phyloP scores from a whole-genome alignment of 805 yeast species.

The Saccharomyces jurei region DNA sequence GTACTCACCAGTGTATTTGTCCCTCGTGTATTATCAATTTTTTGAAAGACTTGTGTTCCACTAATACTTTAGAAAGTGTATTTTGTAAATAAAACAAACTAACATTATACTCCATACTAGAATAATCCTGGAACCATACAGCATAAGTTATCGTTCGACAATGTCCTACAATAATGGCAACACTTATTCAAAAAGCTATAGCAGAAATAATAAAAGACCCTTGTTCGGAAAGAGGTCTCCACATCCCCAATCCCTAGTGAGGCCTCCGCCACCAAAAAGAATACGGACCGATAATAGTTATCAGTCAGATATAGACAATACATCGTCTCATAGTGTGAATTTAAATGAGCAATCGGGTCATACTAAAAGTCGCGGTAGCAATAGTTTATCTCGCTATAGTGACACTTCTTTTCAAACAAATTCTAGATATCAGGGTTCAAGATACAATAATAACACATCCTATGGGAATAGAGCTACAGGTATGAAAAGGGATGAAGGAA shows the following conservation, averaged over 20 bases:
- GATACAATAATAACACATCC: constrained; percentile 7
- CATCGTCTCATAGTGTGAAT: neutral
- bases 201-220: neutral
- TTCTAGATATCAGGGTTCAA: constrained; percentile 16
- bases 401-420: constrained; percentile 4
- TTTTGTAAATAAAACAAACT: neutral
- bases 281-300: constrained; percentile 11
- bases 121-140: neutral
- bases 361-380: neutral
- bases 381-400: neutral
- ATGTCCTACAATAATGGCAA: neutral
- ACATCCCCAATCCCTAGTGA: neutral
- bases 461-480: neutral
- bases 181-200: neutral
- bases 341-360: neutral
- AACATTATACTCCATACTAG: neutral
- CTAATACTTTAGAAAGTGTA: neutral
- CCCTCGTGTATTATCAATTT: neutral
- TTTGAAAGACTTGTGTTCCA: neutral
- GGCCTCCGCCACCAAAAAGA: constrained; percentile 14
- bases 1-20: neutral
- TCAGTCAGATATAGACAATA: constrained; percentile 2
- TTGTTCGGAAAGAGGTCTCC: neutral
- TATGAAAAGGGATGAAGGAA: constrained; percentile 2
- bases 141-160: neutral